These are phyloP conservation scores for Scleroderma bovista DNA, from an alignment of 768 basidiomycete genomes.

Conservation along the genomic window DNA sequence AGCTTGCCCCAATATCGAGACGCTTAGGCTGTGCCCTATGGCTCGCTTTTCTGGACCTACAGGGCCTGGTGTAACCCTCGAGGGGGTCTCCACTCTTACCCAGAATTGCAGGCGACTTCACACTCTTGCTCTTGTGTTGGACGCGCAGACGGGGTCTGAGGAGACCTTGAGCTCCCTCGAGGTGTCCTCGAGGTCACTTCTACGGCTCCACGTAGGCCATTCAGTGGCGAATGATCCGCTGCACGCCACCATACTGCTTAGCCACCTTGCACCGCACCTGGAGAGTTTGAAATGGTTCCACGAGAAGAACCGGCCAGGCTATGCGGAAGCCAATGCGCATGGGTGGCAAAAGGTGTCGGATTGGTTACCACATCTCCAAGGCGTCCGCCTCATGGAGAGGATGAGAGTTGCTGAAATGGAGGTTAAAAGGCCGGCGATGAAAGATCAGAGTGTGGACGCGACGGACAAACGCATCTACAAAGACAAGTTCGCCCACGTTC, in stretches of 20 bases:
- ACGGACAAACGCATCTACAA: slow-evolving; percentile 35
- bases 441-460: slow-evolving; percentile 49
- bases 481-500: slow-evolving; percentile 38
- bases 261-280: slow-evolving; percentile 69
- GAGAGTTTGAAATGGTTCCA: slow-evolving; percentile 73
- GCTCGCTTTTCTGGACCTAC: slow-evolving; percentile 55
- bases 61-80: slow-evolving; percentile 56
- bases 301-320: slow-evolving; percentile 69
- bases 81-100: slow-evolving; percentile 55
- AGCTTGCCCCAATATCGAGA: slow-evolving; percentile 64
- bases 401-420: slow-evolving; percentile 31
- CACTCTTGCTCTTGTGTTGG: slow-evolving; percentile 59
- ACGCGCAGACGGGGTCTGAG: slow-evolving; percentile 44
- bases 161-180: slow-evolving; percentile 42
- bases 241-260: slow-evolving; percentile 63
- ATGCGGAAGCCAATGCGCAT: slow-evolving; percentile 58
- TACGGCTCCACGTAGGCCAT: slow-evolving; percentile 71
- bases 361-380: slow-evolving; percentile 67
- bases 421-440: slow-evolving; percentile 13
- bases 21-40: slow-evolving; percentile 60
- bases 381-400: slow-evolving; percentile 58
- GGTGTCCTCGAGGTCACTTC: slow-evolving; percentile 58
- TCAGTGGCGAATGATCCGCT: slow-evolving; percentile 69
- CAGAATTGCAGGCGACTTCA: slow-evolving; percentile 55
- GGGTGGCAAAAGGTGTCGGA: slow-evolving; percentile 68